Evolutionary conservation across 164 flowering plant species (phyloP), one percentile per base, ranked within the genome.

Genomic region (Magnolia kwangsiensis): DNA sequence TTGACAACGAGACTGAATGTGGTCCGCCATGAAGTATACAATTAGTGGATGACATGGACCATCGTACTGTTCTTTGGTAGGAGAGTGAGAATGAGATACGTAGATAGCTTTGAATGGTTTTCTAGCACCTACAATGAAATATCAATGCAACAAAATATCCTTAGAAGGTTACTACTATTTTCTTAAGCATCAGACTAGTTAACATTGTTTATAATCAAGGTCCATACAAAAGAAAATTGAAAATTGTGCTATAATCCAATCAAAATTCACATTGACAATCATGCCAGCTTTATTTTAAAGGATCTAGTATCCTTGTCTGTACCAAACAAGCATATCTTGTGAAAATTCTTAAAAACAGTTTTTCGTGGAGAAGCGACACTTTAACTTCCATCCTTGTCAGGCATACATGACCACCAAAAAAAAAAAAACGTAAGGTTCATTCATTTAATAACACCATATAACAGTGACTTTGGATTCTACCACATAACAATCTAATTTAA

Each of bases 21-120:
- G 98, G 98, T 55, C 99, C 99, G 23, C 99, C 99, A 79, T 96
- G 99, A 85, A 94, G 90, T 11, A 91, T 72, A 92, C 96, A 75
- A 94, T 90, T 65, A 94, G 82, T 51, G 99, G 99, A 83, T 90
- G 80, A 71, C 80, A 74, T 31, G 71, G 72, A 68, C 78, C 86
- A 71, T 58, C 51, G 65, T 31, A 51, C 23, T 55, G 66, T 23
- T 18, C 71, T 23, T 63, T 21, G 63, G 58, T 31, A 45, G 13
- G 83, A 64, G 84, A 73, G 13, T 80, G 88, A 49, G 93, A 86
- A 66, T 65, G 37, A 75, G 97, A 91, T 61, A 96, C 90, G 82
- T 83, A 93, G 79, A 96, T 94, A 51, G 98, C 94, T 84, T 96
- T 98, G 88, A 84, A 86, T 71, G 98, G 97, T 76, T 88, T 84